Conservation (phyloP, 78 protist genomes). For the Acrasis kona region DNA sequence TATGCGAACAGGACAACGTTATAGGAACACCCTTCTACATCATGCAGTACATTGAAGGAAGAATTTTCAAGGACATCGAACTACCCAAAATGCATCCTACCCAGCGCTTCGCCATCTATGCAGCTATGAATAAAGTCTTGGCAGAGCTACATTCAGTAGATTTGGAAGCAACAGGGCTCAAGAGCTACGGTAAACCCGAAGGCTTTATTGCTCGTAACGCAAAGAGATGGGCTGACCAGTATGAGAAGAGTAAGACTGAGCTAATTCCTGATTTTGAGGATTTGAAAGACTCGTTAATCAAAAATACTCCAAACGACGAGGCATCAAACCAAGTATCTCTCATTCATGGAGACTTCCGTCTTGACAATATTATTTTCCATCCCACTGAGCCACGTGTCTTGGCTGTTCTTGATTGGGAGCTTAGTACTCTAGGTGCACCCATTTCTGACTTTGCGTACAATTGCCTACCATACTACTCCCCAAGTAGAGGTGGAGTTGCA, state of each 20-base stretch:
- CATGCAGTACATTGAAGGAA: constrained; percentile 24
- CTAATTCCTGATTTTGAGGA: not conserved
- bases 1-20: constrained; percentile 30
- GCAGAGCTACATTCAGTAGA: constrained; percentile 10
- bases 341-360: constrained; percentile 57
- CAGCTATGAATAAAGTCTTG: not conserved
- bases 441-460: constrained; percentile 39
- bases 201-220: not conserved
- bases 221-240: not conserved
- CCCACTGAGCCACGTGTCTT: constrained; percentile 38
- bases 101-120: constrained; percentile 2
- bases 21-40: constrained; percentile 55
- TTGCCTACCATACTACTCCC: too few species aligned
- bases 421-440: constrained; percentile 64
- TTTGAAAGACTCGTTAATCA: not conserved
- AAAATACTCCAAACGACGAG: not conserved
- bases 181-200: constrained; percentile 2
- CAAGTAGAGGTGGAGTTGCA: too few species aligned
- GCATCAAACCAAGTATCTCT: constrained; percentile 17
- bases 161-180: not conserved
- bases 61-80: not conserved
- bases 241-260: not conserved
- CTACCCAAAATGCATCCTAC: not conserved
- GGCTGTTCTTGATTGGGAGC: constrained; percentile 73
- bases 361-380: constrained; percentile 53